Base-by-base conservation (phyloP, 2,329 filamentous ascomycete genomes). In the Fusarium tupiense region DNA sequence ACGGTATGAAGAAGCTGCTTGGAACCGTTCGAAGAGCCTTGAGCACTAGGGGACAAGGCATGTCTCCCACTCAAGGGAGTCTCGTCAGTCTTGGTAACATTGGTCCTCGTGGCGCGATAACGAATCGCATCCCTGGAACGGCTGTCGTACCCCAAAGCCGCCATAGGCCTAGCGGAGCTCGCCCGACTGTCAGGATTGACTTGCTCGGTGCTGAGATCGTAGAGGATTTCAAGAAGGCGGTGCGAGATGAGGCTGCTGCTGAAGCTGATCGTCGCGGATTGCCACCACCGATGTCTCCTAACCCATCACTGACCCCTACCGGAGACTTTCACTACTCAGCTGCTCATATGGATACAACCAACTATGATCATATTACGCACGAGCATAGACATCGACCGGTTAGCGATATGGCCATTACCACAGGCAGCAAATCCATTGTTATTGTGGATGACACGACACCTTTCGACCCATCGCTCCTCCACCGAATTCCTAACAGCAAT, bases 381-480 rank as follows among this genome's bases (percentile, higher is more conserved):
- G 69, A 80, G 11, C 74, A 82, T 14, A 83, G 67, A 67, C 79
- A 73, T 61, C 82, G 87, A 50, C 86, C 87, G 4, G 76, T 81
- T 19, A 90, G 88, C 71, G 88, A 90, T 68, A 85, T 85, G 75
- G 88, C 83, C 11, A 89, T 96, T 50, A 96, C 94, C 0, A 87
- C 88, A 17, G 93, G 94, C n/a, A 97, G 94, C 85, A 92, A 95
- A 79, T 97, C 94, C 0, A 97, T 98, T 74, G 88, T 98, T 63
- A 97, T 98, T 78, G 91, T 97, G 41, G 94, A 97, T 67, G 90
- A 90, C 38, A 92, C 91, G 1, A 75, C 87, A 22, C 83, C 86
- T 1, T 83, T 84, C 10, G 83, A 89, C 14, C 81, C 87, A n/a
- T 82, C 86, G 2, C 74, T 84, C 16, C 89, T 91, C 14, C 88